Conservation (phyloP, 208 protist species). For the Blastocrithidia nonstop region DNA sequence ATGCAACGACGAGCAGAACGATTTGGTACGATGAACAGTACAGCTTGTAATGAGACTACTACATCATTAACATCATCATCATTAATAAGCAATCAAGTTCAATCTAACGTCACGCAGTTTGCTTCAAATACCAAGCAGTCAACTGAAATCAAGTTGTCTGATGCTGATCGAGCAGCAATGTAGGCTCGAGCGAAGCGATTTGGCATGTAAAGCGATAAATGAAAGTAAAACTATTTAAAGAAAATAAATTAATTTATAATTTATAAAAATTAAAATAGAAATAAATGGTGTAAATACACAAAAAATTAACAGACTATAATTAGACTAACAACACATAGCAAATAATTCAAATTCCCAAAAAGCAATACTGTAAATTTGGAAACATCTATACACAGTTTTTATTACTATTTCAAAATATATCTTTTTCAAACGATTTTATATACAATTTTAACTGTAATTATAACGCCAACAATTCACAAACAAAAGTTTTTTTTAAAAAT, state of each 20-base stretch:
- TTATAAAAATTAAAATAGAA: not conserved
- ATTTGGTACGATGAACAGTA: constrained; percentile 6
- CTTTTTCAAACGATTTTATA: too few relatives aligned
- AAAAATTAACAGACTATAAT: not conserved
- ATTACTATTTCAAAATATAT: too few relatives aligned
- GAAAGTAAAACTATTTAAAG: not conserved
- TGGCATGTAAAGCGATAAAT: constrained; percentile 4
- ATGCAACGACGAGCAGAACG: constrained; percentile 12
- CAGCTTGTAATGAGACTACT: not conserved
- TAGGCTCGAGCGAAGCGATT: constrained; percentile 30
- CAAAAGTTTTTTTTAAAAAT: too few relatives aligned
- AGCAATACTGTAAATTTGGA: too few relatives aligned
- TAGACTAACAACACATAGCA: too few relatives aligned
- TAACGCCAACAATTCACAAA: too few relatives aligned
- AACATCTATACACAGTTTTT: too few relatives aligned
- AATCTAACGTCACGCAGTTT: too few relatives aligned
- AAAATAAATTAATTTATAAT: not conserved
- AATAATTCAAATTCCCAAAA: too few relatives aligned
- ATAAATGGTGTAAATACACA: constrained; percentile 3
- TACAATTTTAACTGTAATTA: too few relatives aligned
- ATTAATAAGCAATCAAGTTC: too few relatives aligned
- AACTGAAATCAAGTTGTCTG: constrained; percentile 18
- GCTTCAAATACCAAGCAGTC: too few relatives aligned
- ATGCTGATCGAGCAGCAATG: constrained; percentile 23
- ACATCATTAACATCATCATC: not conserved